These are phyloP conservation scores for Dendrobium huoshanense DNA, from an alignment of 106 monocot species.

Conservation along the genomic window DNA sequence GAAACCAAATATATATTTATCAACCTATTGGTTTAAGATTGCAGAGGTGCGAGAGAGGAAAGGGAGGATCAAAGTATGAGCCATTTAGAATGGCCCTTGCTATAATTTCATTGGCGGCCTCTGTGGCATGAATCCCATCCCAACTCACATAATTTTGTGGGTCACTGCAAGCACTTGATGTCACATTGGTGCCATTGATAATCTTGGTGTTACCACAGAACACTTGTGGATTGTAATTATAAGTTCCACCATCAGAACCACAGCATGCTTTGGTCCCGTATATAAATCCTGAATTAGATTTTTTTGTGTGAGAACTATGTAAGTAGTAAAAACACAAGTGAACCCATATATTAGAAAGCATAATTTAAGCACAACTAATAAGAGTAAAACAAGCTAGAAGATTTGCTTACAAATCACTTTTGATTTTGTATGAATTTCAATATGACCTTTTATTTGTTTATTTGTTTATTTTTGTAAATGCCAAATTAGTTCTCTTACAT, in stretches of 20 bases:
- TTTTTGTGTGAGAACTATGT: not conserved
- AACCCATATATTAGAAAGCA: too few species aligned
- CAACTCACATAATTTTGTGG: slow-evolving; percentile 79
- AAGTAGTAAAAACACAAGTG: too few species aligned
- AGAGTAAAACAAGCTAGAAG: too few species aligned
- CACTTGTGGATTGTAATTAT: slow-evolving; percentile 48
- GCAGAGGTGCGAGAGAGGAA: slow-evolving; percentile 29
- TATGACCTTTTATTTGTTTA: too few species aligned
- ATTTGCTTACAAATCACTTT: too few species aligned
- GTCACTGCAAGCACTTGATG: slow-evolving; percentile 47
- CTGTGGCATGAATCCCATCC: slow-evolving; percentile 91
- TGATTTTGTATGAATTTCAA: too few species aligned
- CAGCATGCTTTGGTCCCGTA: slow-evolving; percentile 73
- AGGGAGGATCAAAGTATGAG: slow-evolving; percentile 51
- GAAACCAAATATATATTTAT: too few species aligned
- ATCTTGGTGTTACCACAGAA: slow-evolving; percentile 66
- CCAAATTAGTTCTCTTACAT: too few species aligned
- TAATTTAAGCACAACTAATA: too few species aligned
- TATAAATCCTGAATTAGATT: slow-evolving; percentile 28
- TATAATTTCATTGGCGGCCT: slow-evolving; percentile 59
- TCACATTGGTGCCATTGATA: slow-evolving; percentile 41
- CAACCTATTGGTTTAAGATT: too few species aligned
- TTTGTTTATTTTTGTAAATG: too few species aligned
- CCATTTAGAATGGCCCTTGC: slow-evolving; percentile 35
- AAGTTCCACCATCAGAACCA: slow-evolving; percentile 66